Evolutionary conservation across 2,329 filamentous ascomycete genomes (phyloP), one percentile per base, ranked within the genome.

Genomic region (Fusarium annulatum): DNA sequence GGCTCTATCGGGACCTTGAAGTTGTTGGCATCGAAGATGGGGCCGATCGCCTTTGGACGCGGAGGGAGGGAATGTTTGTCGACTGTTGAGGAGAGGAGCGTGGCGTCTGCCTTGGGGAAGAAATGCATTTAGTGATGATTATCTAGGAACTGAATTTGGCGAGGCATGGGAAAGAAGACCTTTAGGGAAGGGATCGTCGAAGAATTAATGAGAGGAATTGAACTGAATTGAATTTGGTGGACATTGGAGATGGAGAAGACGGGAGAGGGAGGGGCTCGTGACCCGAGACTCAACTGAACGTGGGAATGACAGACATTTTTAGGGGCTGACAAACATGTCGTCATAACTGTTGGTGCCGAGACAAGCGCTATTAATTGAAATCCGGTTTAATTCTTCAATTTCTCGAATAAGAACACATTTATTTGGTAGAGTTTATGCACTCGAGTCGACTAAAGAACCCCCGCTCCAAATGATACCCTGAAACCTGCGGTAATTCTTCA

Each of bases 71-170:
- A 9, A 15, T 64, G 8, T 34, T 46, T 52, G 5, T 71, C 68
- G 21, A 79, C 28, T 5, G 71, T 64, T 12, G 77, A 62, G n/a
- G 71, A 69, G 38, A 80, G 66, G 7, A 80, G 60, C 19, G 67
- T 63, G 5, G 76, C 74, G 42, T 80, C 79, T 18, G 74, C 79
- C 52, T 52, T 68, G 9, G 79, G 79, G 57, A 77, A 76, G 68
- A 80, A 80, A 69, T 43, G 59, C 67, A 70, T 70, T 69, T 70
- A 70, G 28, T 30, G 41, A 28, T 41, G 12, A 19, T 41, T 1
- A 9, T 28, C 21, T 45, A 51, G 26, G 26, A 26, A 26, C 26
- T 26, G 26, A 14, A 8, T 5, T 23, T 48, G 56, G 10, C 19
- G 34, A 36, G 33, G 38, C 41, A 36, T 51, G 33, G n/a, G n/a